Base-by-base conservation (phyloP, 2,329 filamentous ascomycete species). In the Pseudofabraea citricarpa region DNA sequence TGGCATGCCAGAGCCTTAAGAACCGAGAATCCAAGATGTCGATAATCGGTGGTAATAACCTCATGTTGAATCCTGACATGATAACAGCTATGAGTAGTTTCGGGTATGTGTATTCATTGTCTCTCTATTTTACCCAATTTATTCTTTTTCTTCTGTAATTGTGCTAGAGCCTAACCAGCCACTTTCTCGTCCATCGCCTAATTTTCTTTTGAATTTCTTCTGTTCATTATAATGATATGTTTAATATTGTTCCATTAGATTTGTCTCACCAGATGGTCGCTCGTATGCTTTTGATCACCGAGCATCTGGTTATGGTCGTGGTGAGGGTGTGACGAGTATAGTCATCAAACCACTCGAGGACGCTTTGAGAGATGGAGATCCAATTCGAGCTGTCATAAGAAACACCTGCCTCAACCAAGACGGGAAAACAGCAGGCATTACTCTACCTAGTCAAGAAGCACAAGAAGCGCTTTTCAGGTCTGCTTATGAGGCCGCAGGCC, bases 231-330 rank as follows among this genome's bases (percentile, higher is more conserved):
- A n/a, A 4, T 10, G 26, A 29, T 29, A 13, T 26, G 36, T 44
- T 15, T 49, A 41, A 15, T 39, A 48, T 23, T 43, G 7, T n/a
- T n/a, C n/a, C n/a, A n/a, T 21, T 35, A 18, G 51, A 43, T 49
- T 50, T 41, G 6, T 49, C 4, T 50, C 43, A 41, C 44, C 6
- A 42, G 46, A 43, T 39, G 54, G 53, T 3, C 33, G 32, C 16
- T 57, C 44, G 9, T 26, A 68, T 51, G 72, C 70, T 5, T 82
- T 76, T 54, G 80, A 81, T 51, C 57, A 66, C n/a, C 67, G 69
- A 3, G 81, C 77, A 16, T 75, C 77, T 46, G 83, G 82, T 1
- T 86, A 85, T 54, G 79, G 74, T 0, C 69, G 81, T 24, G 81
- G 80, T 1, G 82, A 86, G 53, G 82, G 81, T 1, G 67, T 77